These are phyloP conservation scores for Primulina eburnea DNA, from an alignment of 257 asterid species.

Conservation along the genomic window DNA sequence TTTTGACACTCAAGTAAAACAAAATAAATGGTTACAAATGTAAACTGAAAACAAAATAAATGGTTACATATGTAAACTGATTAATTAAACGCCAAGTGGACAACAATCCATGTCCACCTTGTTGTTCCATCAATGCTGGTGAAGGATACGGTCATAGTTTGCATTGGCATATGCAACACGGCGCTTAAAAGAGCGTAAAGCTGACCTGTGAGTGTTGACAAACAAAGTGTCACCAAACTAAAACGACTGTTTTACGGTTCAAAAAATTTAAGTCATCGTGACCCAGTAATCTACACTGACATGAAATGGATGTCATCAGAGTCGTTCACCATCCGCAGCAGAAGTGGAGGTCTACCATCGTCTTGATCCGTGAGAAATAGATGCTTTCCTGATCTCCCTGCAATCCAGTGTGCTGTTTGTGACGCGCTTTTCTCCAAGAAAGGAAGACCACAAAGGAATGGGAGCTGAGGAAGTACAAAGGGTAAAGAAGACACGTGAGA, in stretches of 20 bases:
- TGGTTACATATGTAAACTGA: neutral
- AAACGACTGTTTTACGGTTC: neutral
- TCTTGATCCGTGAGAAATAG: conserved; percentile 82
- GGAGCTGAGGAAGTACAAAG: conserved; percentile 48
- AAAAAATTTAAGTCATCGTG: conserved; percentile 1
- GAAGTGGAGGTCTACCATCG: conserved; percentile 75
- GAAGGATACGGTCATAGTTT: conserved; percentile 84
- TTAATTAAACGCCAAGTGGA: neutral
- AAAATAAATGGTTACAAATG: neutral
- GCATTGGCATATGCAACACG: conserved; percentile 95
- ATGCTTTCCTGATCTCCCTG: conserved; percentile 91
- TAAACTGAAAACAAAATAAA: too few relatives aligned
- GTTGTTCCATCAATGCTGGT: neutral
- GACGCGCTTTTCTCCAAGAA: conserved; percentile 75
- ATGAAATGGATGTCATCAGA: conserved; percentile 64
- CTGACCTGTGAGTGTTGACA: conserved; percentile 51
- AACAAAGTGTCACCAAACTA: conserved; percentile 20
- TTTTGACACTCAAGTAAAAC: neutral
- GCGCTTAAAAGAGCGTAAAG: conserved; percentile 77
- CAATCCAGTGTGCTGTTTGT: conserved; percentile 83
- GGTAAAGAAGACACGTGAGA: neutral
- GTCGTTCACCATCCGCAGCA: conserved; percentile 77
- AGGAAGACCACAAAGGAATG: conserved; percentile 88
- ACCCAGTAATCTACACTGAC: conserved; percentile 40
- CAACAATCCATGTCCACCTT: neutral